Base-by-base conservation (phyloP, 73 alveolate genomes). In the Halteria grandinella region DNA sequence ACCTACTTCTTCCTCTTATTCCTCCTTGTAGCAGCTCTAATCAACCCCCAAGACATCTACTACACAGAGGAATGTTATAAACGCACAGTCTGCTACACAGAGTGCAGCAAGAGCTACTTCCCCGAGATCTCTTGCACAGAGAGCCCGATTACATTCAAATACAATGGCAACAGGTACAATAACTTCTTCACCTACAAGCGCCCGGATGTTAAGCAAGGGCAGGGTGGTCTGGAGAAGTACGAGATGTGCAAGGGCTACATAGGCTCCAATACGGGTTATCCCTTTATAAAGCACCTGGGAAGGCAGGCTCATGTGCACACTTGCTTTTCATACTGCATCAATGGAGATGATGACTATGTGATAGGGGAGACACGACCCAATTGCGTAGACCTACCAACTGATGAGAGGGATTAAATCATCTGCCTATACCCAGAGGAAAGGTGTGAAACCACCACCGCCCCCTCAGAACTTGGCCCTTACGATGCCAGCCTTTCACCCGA, bases 241-340 rank as follows among this genome's bases (percentile, higher is more conserved):
- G 72, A 59, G 58, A 25, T 3, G 10, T 87, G 95, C 81, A 58
- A 72, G 7, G 53, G 41, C 11, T 87, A 58, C 60, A 52, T 59
- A 2, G 33, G 44, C 0, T 39, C 39, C 27, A 73, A 79, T 37
- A 72, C 58, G 0, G 51, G 36, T 4, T 87, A 52, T 40, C 59
- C 71, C 20, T 48, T 27, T 27, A 43, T 63, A 0, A 32, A 40
- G 10, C 29, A 25, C 51, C 58, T 23, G n/a, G 28, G 31, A 0
- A 52, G 95, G 31, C 62, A 73, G 49, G 89, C 69, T 0, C 54
- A 74, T 31, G 39, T 87, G 11, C 84, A 87, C 45, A 80, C 89
- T 7, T 87, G 95, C 72, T 87, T 87, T 87, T 28, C 70, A 15
- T 73, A 73, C 27, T 83, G 92, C 58, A 59, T 31, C 25, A 75